Evolutionary conservation across 2,329 filamentous ascomycete species (phyloP), one percentile per base, ranked within the genome.

Genomic region (Cercospora sp.): DNA sequence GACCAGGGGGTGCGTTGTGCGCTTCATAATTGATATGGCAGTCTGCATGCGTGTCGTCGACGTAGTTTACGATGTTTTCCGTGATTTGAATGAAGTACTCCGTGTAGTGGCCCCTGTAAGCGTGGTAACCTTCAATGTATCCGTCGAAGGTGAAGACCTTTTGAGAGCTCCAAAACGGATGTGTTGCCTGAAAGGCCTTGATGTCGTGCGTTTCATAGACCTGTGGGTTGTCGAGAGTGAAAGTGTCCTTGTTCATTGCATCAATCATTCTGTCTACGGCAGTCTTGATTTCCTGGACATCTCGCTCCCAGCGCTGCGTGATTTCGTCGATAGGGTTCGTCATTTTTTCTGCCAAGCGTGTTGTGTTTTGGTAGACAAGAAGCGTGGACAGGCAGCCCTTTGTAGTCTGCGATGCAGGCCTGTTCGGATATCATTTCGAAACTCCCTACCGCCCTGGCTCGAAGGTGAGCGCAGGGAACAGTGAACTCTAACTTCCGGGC

Each of bases 151-250:
- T 58, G 55, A 58, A 58, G 16, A 31, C 55, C 23, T 58, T 58
- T 8, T 58, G 55, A 1, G 55, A 31, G 28, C 55, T 58, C 55
- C 55, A 58, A 3, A 58, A 58, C 3, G 55, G 28, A 23, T 58
- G 55, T 2, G 12, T 58, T 9, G 55, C 55, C 20, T 58, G 26
- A 8, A 58, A 58, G 26, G 18, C 26, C 16, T 59, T 31, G 12
- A 53, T 12, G 23, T 64, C 62, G 12, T 64, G 53, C 6, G 62
- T 31, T 30, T 64, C 62, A 13, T 23, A 58, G 30, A 64, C 48
- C 39, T 57, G 48, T 13, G 62, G 48, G 26, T 64, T 64, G 62
- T 58, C 62, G 9, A 58, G 62, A 6, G 62, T 64, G 23, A 55
- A 64, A 8, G 62, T 64, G 28, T 55, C 20, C 20, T 31, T 58